Conservation (phyloP, 1,284 basidiomycete species). For the Sanghuangporus weigelae region DNA sequence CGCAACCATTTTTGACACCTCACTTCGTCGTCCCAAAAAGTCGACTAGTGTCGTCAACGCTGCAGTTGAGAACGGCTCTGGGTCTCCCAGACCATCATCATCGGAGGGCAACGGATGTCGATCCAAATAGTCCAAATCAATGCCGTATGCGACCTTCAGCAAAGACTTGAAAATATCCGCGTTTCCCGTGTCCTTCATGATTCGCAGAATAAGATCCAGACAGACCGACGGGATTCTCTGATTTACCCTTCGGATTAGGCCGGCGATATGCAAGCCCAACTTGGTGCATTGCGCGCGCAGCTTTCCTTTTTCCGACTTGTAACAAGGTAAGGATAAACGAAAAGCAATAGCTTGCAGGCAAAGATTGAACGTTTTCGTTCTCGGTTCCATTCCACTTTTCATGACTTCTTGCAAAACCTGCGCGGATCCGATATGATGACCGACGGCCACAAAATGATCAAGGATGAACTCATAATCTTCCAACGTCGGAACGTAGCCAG, state of each 20-base stretch:
- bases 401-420: conserved; percentile 57
- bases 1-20: conserved; percentile 62
- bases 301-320: conserved; percentile 31
- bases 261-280: conserved; percentile 46
- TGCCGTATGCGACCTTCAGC: conserved; percentile 61
- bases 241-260: conserved; percentile 46
- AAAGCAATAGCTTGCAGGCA: conserved; percentile 63
- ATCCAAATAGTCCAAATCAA: conserved; percentile 70
- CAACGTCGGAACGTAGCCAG: conserved; percentile 43
- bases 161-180: conserved; percentile 47
- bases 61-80: conserved; percentile 51
- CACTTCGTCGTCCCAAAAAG: conserved; percentile 51
- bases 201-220: conserved; percentile 59
- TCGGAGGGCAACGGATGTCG: conserved; percentile 44
- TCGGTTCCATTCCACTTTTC: conserved; percentile 38
- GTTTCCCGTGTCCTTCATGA: conserved; percentile 60
- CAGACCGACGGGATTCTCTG: conserved; percentile 50
- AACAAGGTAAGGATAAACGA: conserved; percentile 53
- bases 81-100: conserved; percentile 20
- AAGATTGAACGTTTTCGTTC: conserved; percentile 52
- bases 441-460: conserved; percentile 66
- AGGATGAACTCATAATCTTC: conserved; percentile 72
- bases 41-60: conserved; percentile 69
- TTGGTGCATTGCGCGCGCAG: conserved; percentile 35
- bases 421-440: conserved; percentile 53